These are phyloP conservation scores for Ogataea minuta DNA, from an alignment of 805 yeast genomes.

Conservation along the genomic window DNA sequence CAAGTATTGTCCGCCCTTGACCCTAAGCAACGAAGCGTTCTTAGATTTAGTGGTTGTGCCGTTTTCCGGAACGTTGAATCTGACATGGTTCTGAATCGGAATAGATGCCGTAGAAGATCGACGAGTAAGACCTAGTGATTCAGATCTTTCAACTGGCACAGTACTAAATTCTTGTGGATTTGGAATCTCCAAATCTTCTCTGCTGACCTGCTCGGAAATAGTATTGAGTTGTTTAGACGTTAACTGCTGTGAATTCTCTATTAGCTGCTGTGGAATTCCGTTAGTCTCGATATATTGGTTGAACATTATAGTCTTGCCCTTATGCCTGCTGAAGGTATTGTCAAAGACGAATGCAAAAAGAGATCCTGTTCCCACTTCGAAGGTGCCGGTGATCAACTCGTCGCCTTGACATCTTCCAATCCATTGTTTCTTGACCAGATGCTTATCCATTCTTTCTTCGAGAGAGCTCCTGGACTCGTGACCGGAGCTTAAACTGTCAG, in stretches of 20 bases:
- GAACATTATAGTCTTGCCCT: conserved; percentile 77
- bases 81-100: conserved; percentile 20
- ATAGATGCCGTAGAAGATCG: conserved; percentile 5
- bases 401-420: conserved; percentile 59
- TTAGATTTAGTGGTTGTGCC: conserved; percentile 19
- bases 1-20: conserved; percentile 65
- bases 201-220: conserved; percentile 9
- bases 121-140: background rate
- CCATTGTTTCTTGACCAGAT: conserved; percentile 50
- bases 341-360: conserved; percentile 87
- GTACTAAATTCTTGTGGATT: conserved; percentile 1
- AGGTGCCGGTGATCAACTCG: conserved; percentile 59
- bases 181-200: conserved; percentile 6
- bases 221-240: conserved; percentile 12
- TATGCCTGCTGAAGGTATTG: conserved; percentile 84
- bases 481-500: conserved; percentile 32
- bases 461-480: conserved; percentile 30
- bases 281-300: conserved; percentile 39
- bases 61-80: conserved; percentile 28
- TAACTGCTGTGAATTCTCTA: conserved; percentile 2
- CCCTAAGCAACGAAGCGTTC: conserved; percentile 34
- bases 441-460: conserved; percentile 56
- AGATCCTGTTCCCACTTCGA: conserved; percentile 61
- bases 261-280: background rate
- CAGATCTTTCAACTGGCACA: conserved; percentile 3